Percentiles rank a stretch among this genome's conserved stretches.
Evolutionary conservation across 2,329 filamentous ascomycete species (phyloP).

Genomic region (Xylaria sp.): DNA sequence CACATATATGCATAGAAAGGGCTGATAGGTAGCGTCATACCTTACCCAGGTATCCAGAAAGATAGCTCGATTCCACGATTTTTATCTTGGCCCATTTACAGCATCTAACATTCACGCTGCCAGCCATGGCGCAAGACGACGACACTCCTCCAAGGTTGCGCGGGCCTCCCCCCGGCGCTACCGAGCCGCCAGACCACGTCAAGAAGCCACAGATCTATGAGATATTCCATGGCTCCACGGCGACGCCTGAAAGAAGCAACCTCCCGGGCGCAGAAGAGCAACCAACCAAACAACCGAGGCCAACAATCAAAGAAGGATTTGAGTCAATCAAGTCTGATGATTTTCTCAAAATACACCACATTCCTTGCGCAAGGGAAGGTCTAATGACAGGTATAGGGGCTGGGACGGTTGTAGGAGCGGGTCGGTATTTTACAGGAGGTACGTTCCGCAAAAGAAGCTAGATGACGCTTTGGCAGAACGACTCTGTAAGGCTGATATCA

Average conservation of each 20-base stretch:
- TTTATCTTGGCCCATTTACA: constrained; percentile 16
- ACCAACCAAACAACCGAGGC: constrained; percentile 54
- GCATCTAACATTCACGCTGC: constrained; percentile 17
- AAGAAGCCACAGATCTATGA: constrained; percentile 54
- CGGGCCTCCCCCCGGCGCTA: constrained; percentile 52
- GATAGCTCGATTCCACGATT: constrained; percentile 20
- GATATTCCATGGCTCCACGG: constrained; percentile 50
- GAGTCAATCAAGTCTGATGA: constrained; percentile 75
- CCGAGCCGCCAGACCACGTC: constrained; percentile 51
- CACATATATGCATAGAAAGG: constrained; percentile 31
- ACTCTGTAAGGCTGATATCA: constrained; percentile 30
- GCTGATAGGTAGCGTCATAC: constrained; percentile 33
- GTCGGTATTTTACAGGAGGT: constrained; percentile 82
- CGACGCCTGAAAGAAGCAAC: constrained; percentile 28
- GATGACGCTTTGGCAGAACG: neutral
- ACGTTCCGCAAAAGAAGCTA: constrained; percentile 46
- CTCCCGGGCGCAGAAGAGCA: constrained; percentile 38
- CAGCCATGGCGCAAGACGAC: constrained; percentile 51
- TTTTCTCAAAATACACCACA: constrained; percentile 77
- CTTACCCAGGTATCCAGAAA: neutral
- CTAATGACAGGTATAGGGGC: constrained; percentile 84
- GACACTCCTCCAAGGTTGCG: constrained; percentile 42
- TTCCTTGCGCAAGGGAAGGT: constrained; percentile 85
- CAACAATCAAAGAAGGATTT: constrained; percentile 70
- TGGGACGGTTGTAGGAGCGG: constrained; percentile 79